Evolutionary conservation across 345 rosid genomes (phyloP), one percentile per base, ranked within the genome.

Genomic region (Hevea brasiliensis): DNA sequence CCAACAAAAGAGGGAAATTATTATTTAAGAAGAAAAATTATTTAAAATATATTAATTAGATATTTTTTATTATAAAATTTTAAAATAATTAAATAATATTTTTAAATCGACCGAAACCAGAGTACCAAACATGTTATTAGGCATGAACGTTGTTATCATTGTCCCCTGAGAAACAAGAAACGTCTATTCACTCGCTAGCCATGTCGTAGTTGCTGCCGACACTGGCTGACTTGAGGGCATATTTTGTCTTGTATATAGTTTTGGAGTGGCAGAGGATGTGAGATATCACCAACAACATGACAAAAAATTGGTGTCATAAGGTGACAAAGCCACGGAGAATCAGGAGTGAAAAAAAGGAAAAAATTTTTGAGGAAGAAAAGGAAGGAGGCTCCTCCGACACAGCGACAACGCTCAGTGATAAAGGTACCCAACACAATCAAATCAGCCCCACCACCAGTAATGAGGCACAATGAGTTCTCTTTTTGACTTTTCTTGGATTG

Each of bases 301-400:
- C 77, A 37, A 63, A 61, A 29, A 65, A 23, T 69, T 26, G 64
- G 77, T 76, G 84, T 77, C 54, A 53, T 11, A 78, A 82, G 79
- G 77, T 65, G 89, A 89, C 98, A 91, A 65, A 53, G 86, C 70
- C 82, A 76, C 89, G 89, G 84, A 75, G 85, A 91, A 82, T 79
- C 80, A 82, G 89, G 92, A 86, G 83, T 74, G 85, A 68, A 67
- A 62, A 74, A 35, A 9, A 65, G 41, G 77, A 67, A 67, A 61
- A 67, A 71, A 74, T 35, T 44, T 44, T 9, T 17, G 11, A 23
- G 45, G 60, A 61, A 37, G 58, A 0, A 68, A 50, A 48, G 72
- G n/a, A 47, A 0, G 53, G 72, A 72, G 80, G 54, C 78, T 65
- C 71, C 73, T 42, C 88, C 89, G 86, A 88, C 88, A 88, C 48